phyloP scores from a whole-genome alignment of 768 basidiomycete species.

The Boletus reticuloceps region DNA sequence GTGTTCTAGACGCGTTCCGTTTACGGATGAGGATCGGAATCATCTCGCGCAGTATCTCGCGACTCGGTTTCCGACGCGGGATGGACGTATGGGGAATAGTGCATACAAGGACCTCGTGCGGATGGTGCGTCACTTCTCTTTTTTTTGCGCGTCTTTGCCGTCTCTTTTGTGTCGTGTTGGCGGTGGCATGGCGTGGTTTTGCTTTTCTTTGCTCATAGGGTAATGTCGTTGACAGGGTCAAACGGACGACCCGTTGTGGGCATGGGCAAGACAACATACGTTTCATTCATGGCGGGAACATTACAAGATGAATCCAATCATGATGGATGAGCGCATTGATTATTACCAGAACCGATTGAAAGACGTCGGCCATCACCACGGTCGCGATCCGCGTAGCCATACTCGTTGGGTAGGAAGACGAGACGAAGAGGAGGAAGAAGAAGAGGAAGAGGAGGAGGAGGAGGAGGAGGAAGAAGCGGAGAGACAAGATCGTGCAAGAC shows the following conservation, averaged over 20 bases:
- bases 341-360: conserved; percentile 22
- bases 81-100: conserved; percentile 47
- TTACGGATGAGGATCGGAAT: conserved; percentile 40
- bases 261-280: conserved; percentile 43
- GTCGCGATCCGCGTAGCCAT: conserved; percentile 25
- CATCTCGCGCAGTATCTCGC: conserved; percentile 50
- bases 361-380: conserved; percentile 16
- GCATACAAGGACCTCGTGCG: conserved; percentile 46
- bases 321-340: conserved; percentile 43
- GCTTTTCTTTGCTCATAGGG: too few relatives aligned
- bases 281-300: conserved; percentile 64
- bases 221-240: conserved; percentile 14
- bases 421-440: conserved; percentile 10
- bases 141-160: not conserved
- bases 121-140: conserved; percentile 39
- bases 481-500: not conserved
- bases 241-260: conserved; percentile 37
- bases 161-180: too few relatives aligned
- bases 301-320: conserved; percentile 44
- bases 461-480: conserved; percentile 2
- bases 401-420: not conserved
- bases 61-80: conserved; percentile 38
- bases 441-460: conserved; percentile 1
- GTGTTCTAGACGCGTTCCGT: conserved; percentile 25
- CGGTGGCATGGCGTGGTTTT: too few relatives aligned